Evolutionary conservation across 192 early-diverging fungal species (phyloP).

Genomic region (Coemansia sp.): DNA sequence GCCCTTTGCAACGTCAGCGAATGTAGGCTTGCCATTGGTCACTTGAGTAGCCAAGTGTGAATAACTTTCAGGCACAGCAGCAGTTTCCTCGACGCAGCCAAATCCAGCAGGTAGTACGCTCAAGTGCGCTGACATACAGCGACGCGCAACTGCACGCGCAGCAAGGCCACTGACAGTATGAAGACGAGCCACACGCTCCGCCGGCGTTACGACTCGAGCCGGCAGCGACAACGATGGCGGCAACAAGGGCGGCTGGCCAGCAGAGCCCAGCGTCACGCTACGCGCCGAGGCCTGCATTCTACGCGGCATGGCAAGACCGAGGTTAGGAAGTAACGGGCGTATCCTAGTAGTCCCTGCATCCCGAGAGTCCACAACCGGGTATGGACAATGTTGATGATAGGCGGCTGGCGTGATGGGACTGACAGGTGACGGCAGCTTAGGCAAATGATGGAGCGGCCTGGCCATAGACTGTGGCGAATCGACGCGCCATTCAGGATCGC

Average conservation of each 20-base stretch:
- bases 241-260: conserved; percentile 1
- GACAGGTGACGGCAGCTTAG: conserved; percentile 39
- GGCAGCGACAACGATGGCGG: neutral
- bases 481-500: conserved; percentile 56
- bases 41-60: neutral
- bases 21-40: conserved; percentile 30
- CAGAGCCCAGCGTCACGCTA: conserved; percentile 35
- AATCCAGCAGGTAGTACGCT: conserved; percentile 23
- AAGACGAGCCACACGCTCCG: conserved; percentile 50
- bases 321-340: conserved; percentile 4
- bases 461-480: conserved; percentile 40
- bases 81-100: conserved; percentile 25
- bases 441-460: conserved; percentile 6
- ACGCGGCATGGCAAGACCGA: conserved; percentile 1
- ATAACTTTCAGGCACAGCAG: neutral
- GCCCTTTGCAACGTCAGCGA: conserved; percentile 49
- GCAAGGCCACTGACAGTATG: conserved; percentile 54
- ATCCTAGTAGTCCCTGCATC: neutral
- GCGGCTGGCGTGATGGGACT: conserved; percentile 19
- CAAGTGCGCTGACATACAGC: conserved; percentile 49
- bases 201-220: conserved; percentile 40
- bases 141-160: conserved; percentile 50
- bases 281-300: conserved; percentile 13
- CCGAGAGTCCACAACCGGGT: neutral
- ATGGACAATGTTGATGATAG: neutral